Evolutionary conservation across 352 stramenopile genomes (phyloP).

Genomic region (Blastocystis sp.): DNA sequence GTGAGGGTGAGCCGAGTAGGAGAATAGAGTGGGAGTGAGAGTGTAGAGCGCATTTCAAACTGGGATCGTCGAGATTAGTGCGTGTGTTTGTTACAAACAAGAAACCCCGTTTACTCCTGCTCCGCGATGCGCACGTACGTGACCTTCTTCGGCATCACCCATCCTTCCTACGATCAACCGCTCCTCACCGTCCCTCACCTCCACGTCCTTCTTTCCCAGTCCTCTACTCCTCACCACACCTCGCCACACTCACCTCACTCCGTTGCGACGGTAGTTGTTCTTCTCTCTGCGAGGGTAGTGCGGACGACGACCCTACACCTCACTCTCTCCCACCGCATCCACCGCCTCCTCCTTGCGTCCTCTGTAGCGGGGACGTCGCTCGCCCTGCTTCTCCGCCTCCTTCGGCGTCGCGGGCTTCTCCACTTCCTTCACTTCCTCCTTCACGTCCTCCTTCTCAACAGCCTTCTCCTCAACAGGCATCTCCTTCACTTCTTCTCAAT

Average conservation of each 20-base stretch:
- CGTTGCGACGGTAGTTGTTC: not conserved
- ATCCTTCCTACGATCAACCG: not conserved
- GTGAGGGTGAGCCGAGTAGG: not conserved
- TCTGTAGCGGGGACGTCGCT: not conserved
- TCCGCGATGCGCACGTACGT: not conserved
- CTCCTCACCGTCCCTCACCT: not conserved
- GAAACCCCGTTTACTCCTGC: not conserved
- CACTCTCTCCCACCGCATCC: not conserved
- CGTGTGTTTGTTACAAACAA: not conserved
- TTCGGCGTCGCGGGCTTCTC: not conserved
- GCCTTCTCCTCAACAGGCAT: slow-evolving; percentile 30
- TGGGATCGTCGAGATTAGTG: not conserved
- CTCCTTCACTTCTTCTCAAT: not conserved
- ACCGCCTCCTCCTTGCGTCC: not conserved
- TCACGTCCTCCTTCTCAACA: not conserved
- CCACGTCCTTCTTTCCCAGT: not conserved
- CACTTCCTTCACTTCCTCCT: not conserved
- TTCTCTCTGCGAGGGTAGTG: not conserved
- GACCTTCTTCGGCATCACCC: slow-evolving; percentile 9
- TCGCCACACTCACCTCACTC: not conserved
- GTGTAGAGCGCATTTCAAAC: not conserved
- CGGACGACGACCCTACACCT: slow-evolving; percentile 8
- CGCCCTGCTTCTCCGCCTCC: not conserved
- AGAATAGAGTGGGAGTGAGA: not conserved
- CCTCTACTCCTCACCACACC: not conserved